Base-by-base conservation (phyloP, 2,329 filamentous ascomycete species). In the Cercospora janseana region DNA sequence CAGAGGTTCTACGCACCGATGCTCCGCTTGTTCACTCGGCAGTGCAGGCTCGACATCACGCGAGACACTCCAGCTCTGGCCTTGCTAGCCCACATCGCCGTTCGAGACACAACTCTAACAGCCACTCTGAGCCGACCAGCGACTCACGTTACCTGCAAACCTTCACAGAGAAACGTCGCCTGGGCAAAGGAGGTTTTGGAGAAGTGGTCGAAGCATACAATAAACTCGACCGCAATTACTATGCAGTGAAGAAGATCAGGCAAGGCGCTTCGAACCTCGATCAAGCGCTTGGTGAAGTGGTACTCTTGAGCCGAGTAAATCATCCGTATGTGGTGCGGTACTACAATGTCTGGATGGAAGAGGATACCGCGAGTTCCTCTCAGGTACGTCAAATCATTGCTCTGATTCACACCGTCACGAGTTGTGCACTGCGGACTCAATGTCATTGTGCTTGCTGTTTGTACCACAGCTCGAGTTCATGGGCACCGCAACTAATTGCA, bases 211-310 rank as follows among this genome's bases (percentile, higher is more conserved):
- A 95, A 68, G 92, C 92, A 2, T 82, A 92, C 24, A 95, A 95
- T 69, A 95, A 93, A 71, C 81, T 96, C 3, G 93, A 97, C 66
- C 88, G 88, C 0, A 87, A 91, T 51, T 85, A 94, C 34, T 98
- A 97, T 70, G 93, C 93, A 13, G 88, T 98, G 66, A 98, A 98
- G 69, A 96, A 97, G 67, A 93, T 98, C 55, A 88, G 84, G 1
- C 88, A 93, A 60, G 79, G 84, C 8, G 75, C 78, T 4, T 63
- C 79, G 51, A 88, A 87, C 51, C 75, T 97, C 29, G 91, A 87
- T 0, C 87, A 95, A 65, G 84, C 91, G 9, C 68, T 92, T 20
- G 89, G 87, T 47, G 88, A 93, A 68, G 92, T 96, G 31, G 86
- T 91, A 66, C 73, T 97, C 6, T 76, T 98, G 12, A 95, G 92